Evolutionary conservation across 129 eudicot species (phyloP).

Genomic region (Arctium lappa): DNA sequence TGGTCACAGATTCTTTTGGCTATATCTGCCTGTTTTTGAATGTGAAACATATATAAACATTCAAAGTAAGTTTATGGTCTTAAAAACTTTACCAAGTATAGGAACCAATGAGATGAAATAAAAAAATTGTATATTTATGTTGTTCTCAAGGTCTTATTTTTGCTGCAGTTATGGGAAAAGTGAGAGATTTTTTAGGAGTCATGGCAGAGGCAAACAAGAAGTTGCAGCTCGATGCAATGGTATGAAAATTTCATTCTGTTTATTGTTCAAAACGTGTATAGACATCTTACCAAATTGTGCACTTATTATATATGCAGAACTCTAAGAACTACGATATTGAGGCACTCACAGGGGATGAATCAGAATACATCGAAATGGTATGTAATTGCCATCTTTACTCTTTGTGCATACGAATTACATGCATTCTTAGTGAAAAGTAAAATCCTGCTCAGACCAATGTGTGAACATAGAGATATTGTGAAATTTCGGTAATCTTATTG

Average conservation of each 20-base stretch:
- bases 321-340: slow-evolving; percentile 71
- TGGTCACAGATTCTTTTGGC: background rate
- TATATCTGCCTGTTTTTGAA: background rate
- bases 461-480: background rate
- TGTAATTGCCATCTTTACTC: background rate
- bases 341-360: slow-evolving; percentile 60
- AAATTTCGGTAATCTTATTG: background rate
- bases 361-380: slow-evolving; percentile 87
- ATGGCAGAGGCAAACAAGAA: slow-evolving; percentile 76
- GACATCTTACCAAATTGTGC: slow-evolving; percentile 1
- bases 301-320: slow-evolving; percentile 38
- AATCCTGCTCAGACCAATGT: background rate
- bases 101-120: background rate
- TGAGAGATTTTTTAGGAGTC: slow-evolving; percentile 70
- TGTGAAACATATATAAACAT: background rate
- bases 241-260: background rate
- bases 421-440: background rate
- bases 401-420: background rate
- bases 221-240: slow-evolving; percentile 66
- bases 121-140: background rate
- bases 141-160: background rate
- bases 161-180: slow-evolving; percentile 55
- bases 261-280: background rate
- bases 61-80: background rate
- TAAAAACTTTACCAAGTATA: background rate